Conservation (phyloP, 169 alveolate species). For the Perkinsus marinus region DNA sequence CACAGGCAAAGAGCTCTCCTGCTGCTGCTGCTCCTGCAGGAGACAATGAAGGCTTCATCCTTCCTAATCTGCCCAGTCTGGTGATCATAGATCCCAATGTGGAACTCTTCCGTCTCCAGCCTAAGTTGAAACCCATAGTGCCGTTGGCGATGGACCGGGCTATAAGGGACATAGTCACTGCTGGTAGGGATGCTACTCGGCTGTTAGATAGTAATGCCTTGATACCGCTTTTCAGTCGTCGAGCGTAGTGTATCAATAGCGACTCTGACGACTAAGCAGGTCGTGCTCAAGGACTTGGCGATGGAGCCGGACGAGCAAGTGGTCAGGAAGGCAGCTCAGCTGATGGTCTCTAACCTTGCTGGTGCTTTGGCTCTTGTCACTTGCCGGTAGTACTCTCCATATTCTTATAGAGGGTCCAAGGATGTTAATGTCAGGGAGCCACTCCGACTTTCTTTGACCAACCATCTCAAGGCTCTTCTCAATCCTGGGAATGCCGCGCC, state of each 20-base stretch:
- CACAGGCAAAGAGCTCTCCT: neutral
- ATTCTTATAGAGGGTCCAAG: constrained; percentile 36
- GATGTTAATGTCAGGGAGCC: constrained; percentile 63
- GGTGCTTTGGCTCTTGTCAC: constrained; percentile 89
- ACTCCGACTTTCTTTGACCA: constrained; percentile 60
- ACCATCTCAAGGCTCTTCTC: constrained; percentile 11
- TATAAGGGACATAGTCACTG: constrained; percentile 79
- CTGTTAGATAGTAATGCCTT: neutral
- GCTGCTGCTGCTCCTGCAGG: constrained; percentile 5
- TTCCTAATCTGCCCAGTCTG: constrained; percentile 29
- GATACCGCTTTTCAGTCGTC: constrained; percentile 27
- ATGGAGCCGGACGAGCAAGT: constrained; percentile 77
- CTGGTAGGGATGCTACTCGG: neutral
- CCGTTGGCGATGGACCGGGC: constrained; percentile 89
- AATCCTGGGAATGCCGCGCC: constrained; percentile 6
- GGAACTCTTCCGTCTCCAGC: constrained; percentile 66
- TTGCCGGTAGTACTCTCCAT: constrained; percentile 68
- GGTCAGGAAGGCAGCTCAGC: constrained; percentile 73
- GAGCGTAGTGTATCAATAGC: constrained; percentile 87
- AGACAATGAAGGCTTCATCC: constrained; percentile 12
- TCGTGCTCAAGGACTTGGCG: constrained; percentile 89
- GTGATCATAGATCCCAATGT: constrained; percentile 68
- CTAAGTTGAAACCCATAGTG: constrained; percentile 58
- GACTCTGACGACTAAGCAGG: constrained; percentile 83
- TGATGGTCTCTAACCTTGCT: constrained; percentile 77